Conservation (phyloP, 441 rosid species). For the Corymbia citriodora region DNA sequence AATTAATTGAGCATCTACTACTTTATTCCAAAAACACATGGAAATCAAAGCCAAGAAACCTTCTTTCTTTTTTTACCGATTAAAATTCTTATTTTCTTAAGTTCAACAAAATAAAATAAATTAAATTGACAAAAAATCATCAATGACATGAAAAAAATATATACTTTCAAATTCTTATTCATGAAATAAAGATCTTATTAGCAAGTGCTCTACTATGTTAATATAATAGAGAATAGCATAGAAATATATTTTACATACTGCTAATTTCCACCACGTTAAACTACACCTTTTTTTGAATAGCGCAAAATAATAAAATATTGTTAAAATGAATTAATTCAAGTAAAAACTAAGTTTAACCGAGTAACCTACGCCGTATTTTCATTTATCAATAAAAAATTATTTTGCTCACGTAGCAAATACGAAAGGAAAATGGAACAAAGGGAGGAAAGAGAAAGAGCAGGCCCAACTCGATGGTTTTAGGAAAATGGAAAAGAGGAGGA, state of each 20-base stretch:
- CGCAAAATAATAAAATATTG: no score
- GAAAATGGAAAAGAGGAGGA: background rate
- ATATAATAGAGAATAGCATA: background rate
- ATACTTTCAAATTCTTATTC: background rate
- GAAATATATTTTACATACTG: no score
- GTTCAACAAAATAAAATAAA: background rate
- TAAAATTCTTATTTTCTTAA: background rate
- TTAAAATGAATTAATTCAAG: no score
- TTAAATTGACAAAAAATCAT: background rate
- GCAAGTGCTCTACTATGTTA: no score
- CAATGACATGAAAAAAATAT: background rate
- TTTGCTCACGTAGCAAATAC: background rate
- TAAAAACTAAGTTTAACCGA: no score
- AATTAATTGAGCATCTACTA: background rate
- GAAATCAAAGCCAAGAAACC: background rate
- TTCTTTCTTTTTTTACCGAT: background rate
- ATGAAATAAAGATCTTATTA: background rate
- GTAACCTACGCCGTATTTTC: background rate
- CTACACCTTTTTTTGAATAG: no score
- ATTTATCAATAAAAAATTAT: background rate
- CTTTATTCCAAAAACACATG: background rate
- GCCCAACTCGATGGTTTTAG: background rate
- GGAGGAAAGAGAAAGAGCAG: background rate
- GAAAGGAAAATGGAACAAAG: background rate
- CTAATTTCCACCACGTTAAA: background rate